phyloP scores from a whole-genome alignment of 2,329 filamentous ascomycete genomes.

The Drechmeria coniospora region DNA sequence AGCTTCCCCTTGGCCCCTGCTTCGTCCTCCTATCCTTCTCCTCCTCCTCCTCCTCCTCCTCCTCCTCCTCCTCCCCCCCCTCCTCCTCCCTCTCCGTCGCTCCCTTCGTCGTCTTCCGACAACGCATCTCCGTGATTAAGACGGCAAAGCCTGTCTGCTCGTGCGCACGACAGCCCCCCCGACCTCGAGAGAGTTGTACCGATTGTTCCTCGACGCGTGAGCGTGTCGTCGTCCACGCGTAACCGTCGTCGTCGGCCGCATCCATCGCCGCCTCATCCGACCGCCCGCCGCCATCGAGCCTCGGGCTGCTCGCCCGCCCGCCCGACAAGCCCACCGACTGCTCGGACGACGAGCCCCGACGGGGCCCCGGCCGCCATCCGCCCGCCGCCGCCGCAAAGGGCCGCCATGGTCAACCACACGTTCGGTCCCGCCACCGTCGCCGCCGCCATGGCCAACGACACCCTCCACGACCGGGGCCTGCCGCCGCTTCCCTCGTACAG shows the following conservation, averaged over 20 bases:
- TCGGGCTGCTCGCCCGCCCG: not conserved
- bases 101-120: too few relatives aligned
- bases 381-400: not conserved
- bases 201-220: not conserved
- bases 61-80: not conserved
- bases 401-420: slow-evolving; percentile 25
- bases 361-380: not conserved
- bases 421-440: slow-evolving; percentile 7
- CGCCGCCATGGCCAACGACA: slow-evolving; percentile 34
- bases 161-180: too few relatives aligned
- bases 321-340: too few relatives aligned
- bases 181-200: too few relatives aligned
- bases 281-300: too few relatives aligned
- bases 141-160: too few relatives aligned
- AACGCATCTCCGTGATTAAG: too few relatives aligned
- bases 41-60: not conserved
- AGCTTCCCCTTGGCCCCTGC: not conserved
- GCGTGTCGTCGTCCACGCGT: not conserved
- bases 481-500: slow-evolving; percentile 79
- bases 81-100: not conserved
- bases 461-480: slow-evolving; percentile 41
- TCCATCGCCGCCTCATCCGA: too few relatives aligned
- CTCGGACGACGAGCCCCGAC: not conserved
- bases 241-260: too few relatives aligned
- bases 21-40: not conserved